Base-by-base conservation (phyloP, 2,329 filamentous ascomycete genomes). In the Neopestalotiopsis clavispora region DNA sequence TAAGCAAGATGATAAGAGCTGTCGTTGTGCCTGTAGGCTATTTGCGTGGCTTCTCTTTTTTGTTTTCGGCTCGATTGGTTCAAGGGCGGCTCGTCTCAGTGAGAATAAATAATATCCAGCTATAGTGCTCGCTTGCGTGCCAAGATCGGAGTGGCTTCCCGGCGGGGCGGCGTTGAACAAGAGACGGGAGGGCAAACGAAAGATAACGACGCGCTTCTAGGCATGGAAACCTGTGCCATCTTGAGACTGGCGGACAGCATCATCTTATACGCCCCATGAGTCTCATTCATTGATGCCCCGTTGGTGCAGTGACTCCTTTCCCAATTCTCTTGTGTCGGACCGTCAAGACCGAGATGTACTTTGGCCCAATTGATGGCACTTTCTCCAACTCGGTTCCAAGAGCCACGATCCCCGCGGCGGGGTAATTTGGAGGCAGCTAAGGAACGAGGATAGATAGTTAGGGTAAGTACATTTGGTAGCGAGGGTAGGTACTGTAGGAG, bases 271-370 rank as follows among this genome's bases (percentile, higher is more conserved):
- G 66, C 38, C 63, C 69, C 38, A 61, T n/a, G 58, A 56, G 67
- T 38, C 59, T 68, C 62, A 42, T 68, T 20, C 49, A 56, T 59
- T 32, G 17, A 69, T 65, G 69, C 65, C 67, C 64, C 52, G 49
- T 13, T 28, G 23, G 58, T 69, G 60, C 40, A 42, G 66, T 28
- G 68, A 67, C 70, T 71, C 71, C 69, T 74, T 76, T 75, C 78
- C 80, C 77, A 76, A 78, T 80, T 81, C 78, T 82, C 78, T 81
- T 80, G 79, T 74, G 74, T 83, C 85, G 85, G 85, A 85, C 83
- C 85, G 85, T 86, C 79, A 78, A 80, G 81, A 83, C 85, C 85
- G 85, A 84, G 78, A 79, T 57, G 61, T 60, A 62, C 42, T 57
- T 67, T 62, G 59, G 56, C 64, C 59, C 52, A 40, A 38, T 42